phyloP scores from a whole-genome alignment of 257 asterid species.

The Solanum lycopersicoides region DNA sequence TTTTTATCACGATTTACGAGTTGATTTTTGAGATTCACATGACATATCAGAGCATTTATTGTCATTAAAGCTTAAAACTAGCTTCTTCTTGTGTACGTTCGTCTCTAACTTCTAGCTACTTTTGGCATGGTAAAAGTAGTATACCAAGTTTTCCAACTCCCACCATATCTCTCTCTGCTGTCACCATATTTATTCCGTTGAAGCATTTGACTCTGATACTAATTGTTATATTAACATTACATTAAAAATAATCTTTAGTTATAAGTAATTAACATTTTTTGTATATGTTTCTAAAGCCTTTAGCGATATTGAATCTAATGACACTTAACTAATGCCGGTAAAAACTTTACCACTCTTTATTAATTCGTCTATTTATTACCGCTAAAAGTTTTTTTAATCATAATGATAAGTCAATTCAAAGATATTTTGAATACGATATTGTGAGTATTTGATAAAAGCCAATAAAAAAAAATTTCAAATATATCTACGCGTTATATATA shows the following conservation, averaged over 20 bases:
- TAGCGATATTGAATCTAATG: no score
- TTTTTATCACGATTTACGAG: not conserved
- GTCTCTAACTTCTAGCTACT: not conserved
- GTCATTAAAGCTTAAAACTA: not conserved
- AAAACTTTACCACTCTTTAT: no score
- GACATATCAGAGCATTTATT: no score
- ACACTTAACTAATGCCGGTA: rapidly evolving
- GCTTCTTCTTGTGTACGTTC: not conserved
- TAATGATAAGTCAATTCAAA: not conserved
- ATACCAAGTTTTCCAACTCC: not conserved
- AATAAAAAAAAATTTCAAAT: no score
- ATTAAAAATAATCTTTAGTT: no score
- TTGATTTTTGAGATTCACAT: not conserved
- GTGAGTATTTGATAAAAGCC: not conserved
- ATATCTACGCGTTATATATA: no score
- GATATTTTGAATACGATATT: not conserved
- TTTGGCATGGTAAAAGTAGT: not conserved
- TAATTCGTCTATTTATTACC: no score
- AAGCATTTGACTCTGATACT: not conserved
- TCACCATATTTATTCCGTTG: not conserved
- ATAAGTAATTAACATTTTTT: no score
- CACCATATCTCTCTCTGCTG: not conserved
- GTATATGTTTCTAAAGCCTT: no score
- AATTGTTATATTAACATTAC: not conserved
- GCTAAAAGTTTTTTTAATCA: no score